Evolutionary conservation across 306 rosid genomes (phyloP).

Genomic region (Trifolium pratense): DNA sequence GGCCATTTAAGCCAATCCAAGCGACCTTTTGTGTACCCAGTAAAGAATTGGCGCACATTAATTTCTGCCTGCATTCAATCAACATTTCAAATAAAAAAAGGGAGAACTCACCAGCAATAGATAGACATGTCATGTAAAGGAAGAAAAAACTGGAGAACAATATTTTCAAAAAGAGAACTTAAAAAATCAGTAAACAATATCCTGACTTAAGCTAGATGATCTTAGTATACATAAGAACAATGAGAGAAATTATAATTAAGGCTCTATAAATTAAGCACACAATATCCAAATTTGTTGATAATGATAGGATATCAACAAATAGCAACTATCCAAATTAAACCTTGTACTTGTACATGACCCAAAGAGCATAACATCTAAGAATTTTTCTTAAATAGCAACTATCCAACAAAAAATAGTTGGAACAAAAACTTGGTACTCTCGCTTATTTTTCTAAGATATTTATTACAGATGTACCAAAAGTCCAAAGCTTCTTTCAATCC

Average conservation of each 20-base stretch:
- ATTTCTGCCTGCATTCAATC: background rate
- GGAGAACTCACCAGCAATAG: background rate
- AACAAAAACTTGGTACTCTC: too few relatives aligned
- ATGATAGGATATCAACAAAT: background rate
- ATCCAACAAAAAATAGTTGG: too few relatives aligned
- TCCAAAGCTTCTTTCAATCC: background rate
- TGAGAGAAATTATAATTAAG: too few relatives aligned
- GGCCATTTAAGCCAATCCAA: constrained; percentile 57
- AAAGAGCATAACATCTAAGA: background rate
- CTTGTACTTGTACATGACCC: too few relatives aligned
- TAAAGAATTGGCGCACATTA: constrained; percentile 58
- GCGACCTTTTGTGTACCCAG: constrained; percentile 64
- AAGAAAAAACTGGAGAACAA: background rate
- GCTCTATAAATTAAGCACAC: too few relatives aligned
- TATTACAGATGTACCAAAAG: background rate
- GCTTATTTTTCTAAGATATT: too few relatives aligned
- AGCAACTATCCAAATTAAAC: too few relatives aligned
- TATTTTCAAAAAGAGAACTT: background rate
- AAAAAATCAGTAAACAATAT: background rate
- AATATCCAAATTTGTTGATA: background rate
- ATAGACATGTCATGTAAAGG: background rate
- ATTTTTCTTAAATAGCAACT: too few relatives aligned
- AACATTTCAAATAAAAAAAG: background rate
- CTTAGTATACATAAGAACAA: background rate
- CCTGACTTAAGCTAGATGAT: background rate